Evolutionary conservation across 176 grass and related monocot species (phyloP).

Genomic region (Dendrocalamus sinicus): DNA sequence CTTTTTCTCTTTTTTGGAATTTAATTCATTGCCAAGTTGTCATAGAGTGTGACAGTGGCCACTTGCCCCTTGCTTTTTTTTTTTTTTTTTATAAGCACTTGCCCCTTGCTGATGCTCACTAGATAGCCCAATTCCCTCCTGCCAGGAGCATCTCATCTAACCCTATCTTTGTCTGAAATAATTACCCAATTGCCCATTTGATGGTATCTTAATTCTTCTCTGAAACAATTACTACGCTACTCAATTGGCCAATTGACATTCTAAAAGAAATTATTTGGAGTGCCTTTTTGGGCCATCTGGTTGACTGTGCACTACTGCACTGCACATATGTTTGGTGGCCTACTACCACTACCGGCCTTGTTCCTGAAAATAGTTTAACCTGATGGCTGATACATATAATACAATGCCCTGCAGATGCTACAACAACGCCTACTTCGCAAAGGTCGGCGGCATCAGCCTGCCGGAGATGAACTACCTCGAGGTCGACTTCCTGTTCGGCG

Average conservation of each 20-base stretch:
- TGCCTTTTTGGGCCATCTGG: constrained; percentile 3
- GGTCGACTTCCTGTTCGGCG: constrained; percentile 55
- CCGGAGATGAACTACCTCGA: constrained; percentile 69
- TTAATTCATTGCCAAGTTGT: constrained; percentile 40
- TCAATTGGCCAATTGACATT: constrained; percentile 36
- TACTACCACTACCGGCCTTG: background rate
- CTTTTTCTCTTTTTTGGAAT: constrained; percentile 44
- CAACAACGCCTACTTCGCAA: constrained; percentile 63
- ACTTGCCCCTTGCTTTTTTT: constrained; percentile 47
- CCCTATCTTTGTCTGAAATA: constrained; percentile 3
- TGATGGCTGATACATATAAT: constrained; percentile 19
- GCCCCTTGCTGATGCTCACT: constrained; percentile 46
- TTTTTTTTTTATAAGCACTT: too few species aligned
- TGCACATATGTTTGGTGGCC: background rate
- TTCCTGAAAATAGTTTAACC: background rate
- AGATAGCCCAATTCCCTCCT: constrained; percentile 23
- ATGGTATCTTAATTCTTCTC: background rate
- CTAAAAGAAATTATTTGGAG: background rate
- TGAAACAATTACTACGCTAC: background rate
- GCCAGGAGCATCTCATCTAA: constrained; percentile 26
- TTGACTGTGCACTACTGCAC: background rate
- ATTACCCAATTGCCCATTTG: constrained; percentile 27
- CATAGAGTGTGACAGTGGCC: constrained; percentile 40
- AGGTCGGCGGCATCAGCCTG: constrained; percentile 57
- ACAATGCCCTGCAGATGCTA: constrained; percentile 34